phyloP scores from a whole-genome alignment of 2,329 filamentous ascomycete species.

The Apiospora marii region DNA sequence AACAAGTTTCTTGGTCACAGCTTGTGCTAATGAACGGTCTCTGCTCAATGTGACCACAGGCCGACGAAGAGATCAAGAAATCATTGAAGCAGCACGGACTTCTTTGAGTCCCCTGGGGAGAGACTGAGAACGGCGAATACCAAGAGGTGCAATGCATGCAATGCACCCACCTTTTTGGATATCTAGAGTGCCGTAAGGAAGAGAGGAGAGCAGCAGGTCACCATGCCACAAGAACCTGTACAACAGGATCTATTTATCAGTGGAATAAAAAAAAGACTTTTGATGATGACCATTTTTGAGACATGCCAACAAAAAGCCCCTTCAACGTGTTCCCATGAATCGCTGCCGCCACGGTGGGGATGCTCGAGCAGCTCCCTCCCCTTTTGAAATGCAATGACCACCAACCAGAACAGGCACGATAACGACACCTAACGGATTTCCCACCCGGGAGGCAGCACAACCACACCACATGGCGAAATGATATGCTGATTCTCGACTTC shows the following conservation, averaged over 20 bases:
- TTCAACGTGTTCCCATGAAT: conserved; percentile 13
- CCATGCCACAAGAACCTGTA: conserved; percentile 22
- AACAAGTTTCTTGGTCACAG: conserved; percentile 17
- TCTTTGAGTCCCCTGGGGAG: conserved; percentile 14
- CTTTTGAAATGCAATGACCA: conserved; percentile 15
- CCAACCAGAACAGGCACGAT: conserved; percentile 2
- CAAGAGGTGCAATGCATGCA: conserved; percentile 10
- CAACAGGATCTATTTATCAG: conserved; percentile 24
- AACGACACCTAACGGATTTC: neutral
- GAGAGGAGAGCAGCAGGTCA: conserved; percentile 21
- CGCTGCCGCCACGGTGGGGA: neutral
- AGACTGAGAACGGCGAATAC: neutral
- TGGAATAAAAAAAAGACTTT: conserved; percentile 20
- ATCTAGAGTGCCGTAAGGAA: conserved; percentile 6
- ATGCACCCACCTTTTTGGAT: neutral
- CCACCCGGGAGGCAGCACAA: neutral
- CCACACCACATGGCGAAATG: conserved; percentile 15
- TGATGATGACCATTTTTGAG: conserved; percentile 21
- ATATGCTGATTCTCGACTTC: conserved; percentile 11
- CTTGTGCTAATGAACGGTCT: conserved; percentile 19
- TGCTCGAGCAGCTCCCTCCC: conserved; percentile 6
- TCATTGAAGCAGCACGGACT: conserved; percentile 16
- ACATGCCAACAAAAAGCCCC: conserved; percentile 1
- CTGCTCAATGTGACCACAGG: conserved; percentile 18
- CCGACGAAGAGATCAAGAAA: conserved; percentile 20